phyloP scores from a whole-genome alignment of 495 filamentous ascomycete genomes.

The Monascus purpureus region DNA sequence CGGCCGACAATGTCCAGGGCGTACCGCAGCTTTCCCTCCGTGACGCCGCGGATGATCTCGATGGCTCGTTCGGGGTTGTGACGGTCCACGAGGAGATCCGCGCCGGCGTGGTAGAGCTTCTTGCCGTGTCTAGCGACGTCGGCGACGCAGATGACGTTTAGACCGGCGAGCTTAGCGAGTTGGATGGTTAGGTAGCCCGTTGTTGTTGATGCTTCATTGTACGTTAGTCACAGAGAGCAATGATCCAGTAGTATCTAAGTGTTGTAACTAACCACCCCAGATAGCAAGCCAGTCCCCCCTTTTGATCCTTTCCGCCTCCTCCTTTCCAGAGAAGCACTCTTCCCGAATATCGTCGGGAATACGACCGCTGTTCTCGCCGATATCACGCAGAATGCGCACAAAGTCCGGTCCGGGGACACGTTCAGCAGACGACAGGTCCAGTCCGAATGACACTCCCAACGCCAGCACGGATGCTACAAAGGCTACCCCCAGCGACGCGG shows the following conservation, averaged over 20 bases:
- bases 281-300: conserved; percentile 51
- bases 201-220: conserved; percentile 38
- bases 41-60: conserved; percentile 42
- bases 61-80: conserved; percentile 44
- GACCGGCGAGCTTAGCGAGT: conserved; percentile 42
- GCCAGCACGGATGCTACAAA: conserved; percentile 46
- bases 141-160: conserved; percentile 43
- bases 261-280: conserved; percentile 52
- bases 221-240: background rate
- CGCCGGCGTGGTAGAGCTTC: conserved; percentile 34
- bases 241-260: too few relatives aligned
- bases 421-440: conserved; percentile 34
- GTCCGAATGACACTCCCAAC: conserved; percentile 46
- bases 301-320: conserved; percentile 26
- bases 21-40: conserved; percentile 41
- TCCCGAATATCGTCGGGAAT: conserved; percentile 38
- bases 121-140: conserved; percentile 48
- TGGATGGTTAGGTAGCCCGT: conserved; percentile 46
- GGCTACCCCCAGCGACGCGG: conserved; percentile 48
- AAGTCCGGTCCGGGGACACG: conserved; percentile 38
- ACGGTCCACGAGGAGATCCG: conserved; percentile 48
- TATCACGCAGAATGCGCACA: conserved; percentile 21
- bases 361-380: conserved; percentile 12
- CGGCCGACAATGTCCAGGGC: conserved; percentile 47
- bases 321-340: conserved; percentile 37